A percentile compares a stretch with the other conserved stretches of the same genome.
Conservation (phyloP, 495 filamentous ascomycete species). For the Penicillium angulare region DNA sequence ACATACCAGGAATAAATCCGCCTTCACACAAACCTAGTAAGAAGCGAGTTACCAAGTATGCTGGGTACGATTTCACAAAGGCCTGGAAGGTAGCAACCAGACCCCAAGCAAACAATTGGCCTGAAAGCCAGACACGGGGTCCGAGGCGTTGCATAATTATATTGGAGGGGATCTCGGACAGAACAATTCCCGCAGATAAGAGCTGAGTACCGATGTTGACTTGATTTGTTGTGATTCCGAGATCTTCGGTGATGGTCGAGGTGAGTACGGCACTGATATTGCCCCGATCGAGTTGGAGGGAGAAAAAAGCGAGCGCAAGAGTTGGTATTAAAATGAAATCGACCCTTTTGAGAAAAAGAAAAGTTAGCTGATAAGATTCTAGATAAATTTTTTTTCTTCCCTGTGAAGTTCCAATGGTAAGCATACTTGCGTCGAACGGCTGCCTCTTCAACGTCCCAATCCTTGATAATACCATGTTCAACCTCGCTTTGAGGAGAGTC, state of each 20-base stretch:
- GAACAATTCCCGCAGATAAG: slow-evolving; percentile 54
- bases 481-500: slow-evolving; percentile 14
- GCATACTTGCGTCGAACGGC: slow-evolving; percentile 31
- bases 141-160: slow-evolving; percentile 55
- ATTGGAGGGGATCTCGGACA: slow-evolving; percentile 59
- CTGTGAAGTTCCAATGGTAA: neutral
- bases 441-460: slow-evolving; percentile 34
- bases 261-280: slow-evolving; percentile 53
- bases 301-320: slow-evolving; percentile 56
- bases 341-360: slow-evolving; percentile 29
- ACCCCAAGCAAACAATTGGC: slow-evolving; percentile 58
- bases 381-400: neutral
- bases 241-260: slow-evolving; percentile 49
- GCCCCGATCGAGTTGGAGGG: slow-evolving; percentile 54
- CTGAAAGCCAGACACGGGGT: slow-evolving; percentile 52
- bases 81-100: slow-evolving; percentile 58
- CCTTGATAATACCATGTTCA: slow-evolving; percentile 25
- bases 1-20: slow-evolving; percentile 56
- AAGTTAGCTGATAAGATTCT: neutral
- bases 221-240: slow-evolving; percentile 55
- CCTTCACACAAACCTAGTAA: slow-evolving; percentile 57
- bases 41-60: slow-evolving; percentile 51
- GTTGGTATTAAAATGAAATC: slow-evolving; percentile 54
- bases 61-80: slow-evolving; percentile 51
- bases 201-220: slow-evolving; percentile 58